Base-by-base conservation (phyloP, 225 moss, liverwort and hornwort genomes). In the Neckera pumila region DNA sequence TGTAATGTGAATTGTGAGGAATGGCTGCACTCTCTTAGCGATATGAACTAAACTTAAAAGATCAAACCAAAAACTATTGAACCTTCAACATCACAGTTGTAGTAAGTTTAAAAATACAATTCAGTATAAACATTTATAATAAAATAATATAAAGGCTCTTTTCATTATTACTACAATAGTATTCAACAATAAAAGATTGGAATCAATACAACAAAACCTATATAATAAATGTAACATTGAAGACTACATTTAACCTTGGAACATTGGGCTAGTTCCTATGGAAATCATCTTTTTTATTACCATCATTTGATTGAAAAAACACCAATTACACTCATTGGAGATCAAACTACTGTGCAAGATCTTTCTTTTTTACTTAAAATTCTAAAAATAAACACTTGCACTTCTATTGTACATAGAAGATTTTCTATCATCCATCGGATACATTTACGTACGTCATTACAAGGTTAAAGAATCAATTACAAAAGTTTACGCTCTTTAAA, bases 401-500 rank as follows among this genome's bases (percentile, higher is more conserved):
- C 20, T 71, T 42, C 0, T 8, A 0, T 8, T 8, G 40, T 42
- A 0, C 1, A 42, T 4, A 42, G 6, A 45, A 45, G 2, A 45
- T 17, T 28, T 45, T 45, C 0, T 17, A 3, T 45, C 43, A 43
- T 73, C 18, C 18, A 30, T 45, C 0, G 0, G 1, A 31, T 12
- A 47, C 20, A 60, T 31, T 18, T 74, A 3, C 0, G 5, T 1
- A 1, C 2, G 0, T 27, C 4, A 1, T 43, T 17, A 28, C 4
- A 33, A 49, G 3, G 12, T 12, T 3, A 17, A 71, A 12, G 11
- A 70, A 62, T 14, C 0, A 13, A 28, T 61, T 59, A 88, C 8
- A 88, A 34, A 38, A 91, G 78, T 71, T 91, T 89, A 13, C 5
- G 13, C 8, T 86, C 91, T 59, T 89, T 86, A 87, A 97, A 94